Conservation (phyloP, 2,329 filamentous ascomycete species). For the Rutstroemia sp. region DNA sequence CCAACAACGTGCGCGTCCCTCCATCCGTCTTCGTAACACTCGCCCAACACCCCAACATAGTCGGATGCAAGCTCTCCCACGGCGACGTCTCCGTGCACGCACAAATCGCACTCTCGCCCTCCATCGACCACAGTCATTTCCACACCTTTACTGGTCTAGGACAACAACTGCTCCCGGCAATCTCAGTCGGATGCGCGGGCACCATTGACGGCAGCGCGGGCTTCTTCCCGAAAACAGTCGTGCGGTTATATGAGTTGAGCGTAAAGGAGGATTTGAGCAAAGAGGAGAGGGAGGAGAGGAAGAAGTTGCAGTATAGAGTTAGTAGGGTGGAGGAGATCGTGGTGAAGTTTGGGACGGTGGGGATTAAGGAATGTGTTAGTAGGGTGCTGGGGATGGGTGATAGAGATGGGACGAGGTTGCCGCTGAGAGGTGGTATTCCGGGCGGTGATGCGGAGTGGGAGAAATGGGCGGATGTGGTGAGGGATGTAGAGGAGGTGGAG, state of each 20-base stretch:
- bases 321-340: conserved; percentile 56
- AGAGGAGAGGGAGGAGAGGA: conserved; percentile 41
- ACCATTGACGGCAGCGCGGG: conserved; percentile 60
- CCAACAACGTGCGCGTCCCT: conserved; percentile 54
- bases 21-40: conserved; percentile 50
- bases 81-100: conserved; percentile 58
- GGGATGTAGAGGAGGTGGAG: conserved; percentile 26
- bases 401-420: conserved; percentile 50
- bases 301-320: conserved; percentile 51
- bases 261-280: conserved; percentile 31
- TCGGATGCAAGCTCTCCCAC: conserved; percentile 63
- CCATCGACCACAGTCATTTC: conserved; percentile 52
- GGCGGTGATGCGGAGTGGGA: conserved; percentile 42
- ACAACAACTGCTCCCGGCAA: conserved; percentile 56
- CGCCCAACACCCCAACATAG: conserved; percentile 56
- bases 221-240: conserved; percentile 56
- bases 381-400: conserved; percentile 53
- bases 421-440: conserved; percentile 49
- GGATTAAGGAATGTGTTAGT: conserved; percentile 57
- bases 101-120: conserved; percentile 51
- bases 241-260: conserved; percentile 46
- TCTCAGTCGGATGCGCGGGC: conserved; percentile 55
- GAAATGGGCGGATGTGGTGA: conserved; percentile 34
- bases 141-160: conserved; percentile 57
- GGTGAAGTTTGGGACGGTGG: conserved; percentile 51